Evolutionary conservation across 139 green algal species (phyloP).

Genomic region (Chlorella sp.): DNA sequence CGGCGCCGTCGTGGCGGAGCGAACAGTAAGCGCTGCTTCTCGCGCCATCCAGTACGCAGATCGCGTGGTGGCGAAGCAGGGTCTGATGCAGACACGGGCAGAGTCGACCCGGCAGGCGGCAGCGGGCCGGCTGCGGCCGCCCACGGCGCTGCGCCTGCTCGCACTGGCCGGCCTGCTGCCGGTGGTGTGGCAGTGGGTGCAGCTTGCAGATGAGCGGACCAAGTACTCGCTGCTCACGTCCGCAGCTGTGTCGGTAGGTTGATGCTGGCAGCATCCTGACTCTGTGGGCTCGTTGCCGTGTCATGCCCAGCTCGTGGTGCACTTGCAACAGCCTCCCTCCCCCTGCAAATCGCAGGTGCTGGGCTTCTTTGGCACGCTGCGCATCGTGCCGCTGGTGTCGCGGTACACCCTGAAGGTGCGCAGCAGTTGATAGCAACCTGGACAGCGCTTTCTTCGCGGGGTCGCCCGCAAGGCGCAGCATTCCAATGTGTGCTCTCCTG

Average conservation of each 20-base stretch:
- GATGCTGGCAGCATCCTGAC: too few relatives aligned
- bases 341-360: conserved; percentile 27
- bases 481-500: background rate
- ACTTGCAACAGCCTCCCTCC: too few relatives aligned
- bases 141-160: conserved; percentile 5
- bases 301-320: too few relatives aligned
- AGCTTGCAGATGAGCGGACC: conserved; percentile 16
- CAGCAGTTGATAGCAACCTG: background rate
- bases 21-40: too few relatives aligned
- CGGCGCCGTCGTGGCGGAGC: too few relatives aligned
- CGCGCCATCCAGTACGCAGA: too few relatives aligned
- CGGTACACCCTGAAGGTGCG: conserved; percentile 33
- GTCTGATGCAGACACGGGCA: too few relatives aligned
- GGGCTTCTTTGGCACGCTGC: conserved; percentile 72
- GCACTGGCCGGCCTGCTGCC: background rate
- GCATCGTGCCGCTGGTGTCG: conserved; percentile 72
- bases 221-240: conserved; percentile 22
- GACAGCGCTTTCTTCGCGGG: background rate
- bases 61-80: too few relatives aligned
- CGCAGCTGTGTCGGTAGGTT: conserved; percentile 29
- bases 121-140: background rate
- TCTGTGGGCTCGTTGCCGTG: too few relatives aligned
- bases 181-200: background rate
- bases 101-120: too few relatives aligned
- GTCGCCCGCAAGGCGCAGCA: too few relatives aligned